phyloP scores from a whole-genome alignment of 2,329 filamentous ascomycete species.

The Aureobasidium sp. region DNA sequence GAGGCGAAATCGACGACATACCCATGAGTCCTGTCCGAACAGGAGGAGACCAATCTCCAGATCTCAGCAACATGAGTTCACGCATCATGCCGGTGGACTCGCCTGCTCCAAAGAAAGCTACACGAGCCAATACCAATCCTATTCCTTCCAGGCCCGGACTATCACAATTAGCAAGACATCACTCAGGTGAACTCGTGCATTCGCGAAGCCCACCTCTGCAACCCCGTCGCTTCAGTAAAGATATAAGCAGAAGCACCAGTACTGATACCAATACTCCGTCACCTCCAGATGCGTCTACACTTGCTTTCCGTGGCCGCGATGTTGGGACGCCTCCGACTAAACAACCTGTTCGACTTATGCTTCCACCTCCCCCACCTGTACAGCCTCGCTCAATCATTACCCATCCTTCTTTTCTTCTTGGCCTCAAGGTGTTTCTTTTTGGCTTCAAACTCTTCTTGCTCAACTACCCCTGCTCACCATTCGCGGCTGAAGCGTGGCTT shows the following conservation, averaged over 20 bases:
- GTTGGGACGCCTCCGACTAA: slow-evolving; percentile 11
- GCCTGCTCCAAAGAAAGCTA: slow-evolving; percentile 17
- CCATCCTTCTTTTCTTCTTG: slow-evolving; percentile 22
- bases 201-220: neutral
- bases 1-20: slow-evolving; percentile 39
- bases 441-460: slow-evolving; percentile 59
- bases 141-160: slow-evolving; percentile 14
- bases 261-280: neutral
- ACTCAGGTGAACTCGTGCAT: neutral
- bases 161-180: slow-evolving; percentile 11
- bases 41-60: slow-evolving; percentile 25
- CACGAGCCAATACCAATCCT: slow-evolving; percentile 18
- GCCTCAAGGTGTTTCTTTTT: slow-evolving; percentile 53
- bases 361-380: slow-evolving; percentile 26
- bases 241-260: neutral
- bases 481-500: slow-evolving; percentile 54
- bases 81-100: slow-evolving; percentile 38
- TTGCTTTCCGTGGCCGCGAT: neutral
- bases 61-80: slow-evolving; percentile 21
- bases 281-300: slow-evolving; percentile 14
- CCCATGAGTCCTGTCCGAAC: slow-evolving; percentile 16
- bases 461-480: slow-evolving; percentile 61
- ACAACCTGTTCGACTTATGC: slow-evolving; percentile 25
- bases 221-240: neutral
- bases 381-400: slow-evolving; percentile 23